Evolutionary conservation across 208 protist genomes (phyloP), one percentile per base, ranked within the genome.

Genomic region (Borovskyia barvae): DNA sequence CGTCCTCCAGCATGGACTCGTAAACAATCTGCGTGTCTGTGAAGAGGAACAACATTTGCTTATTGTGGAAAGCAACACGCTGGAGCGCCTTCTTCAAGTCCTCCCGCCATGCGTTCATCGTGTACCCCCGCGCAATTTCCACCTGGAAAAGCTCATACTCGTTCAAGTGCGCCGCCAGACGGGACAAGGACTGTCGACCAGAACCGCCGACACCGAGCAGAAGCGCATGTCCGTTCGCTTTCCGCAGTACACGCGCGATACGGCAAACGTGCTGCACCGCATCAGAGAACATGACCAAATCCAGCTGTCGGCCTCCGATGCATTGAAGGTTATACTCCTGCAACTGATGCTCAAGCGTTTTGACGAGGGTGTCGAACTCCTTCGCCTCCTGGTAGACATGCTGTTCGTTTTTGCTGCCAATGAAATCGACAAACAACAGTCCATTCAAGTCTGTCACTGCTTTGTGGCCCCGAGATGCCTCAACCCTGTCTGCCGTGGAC

Each of bases 191-290:
- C 77, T 99, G 97, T 7, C 97, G 77, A 15, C 98, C 98, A 53
- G 90, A 98, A n/a, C 98, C 98, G 42, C 97, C 98, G 15, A 99
- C 96, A 50, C 98, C 98, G 0, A 99, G 79, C 15, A 99, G 82
- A 49, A 99, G 76, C 22, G 93, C 90, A 68, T 99, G 97, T 9
- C 98, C 98, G 48, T 90, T 87, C 5, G 97, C 96, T 60, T 98
- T 98, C 24, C 97, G 68, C 56, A 99, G 89, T 45, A 98, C 94
- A 33, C 97, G 87, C 20, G 90, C 82, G 63, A 99, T 98, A 50
- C 97, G 80, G 62, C 90, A 93, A 22, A 99, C 86, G 77, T 99
- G 98, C 52, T 97, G 87, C 32, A 99, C 96, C 5, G 97, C 97
- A 55, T 98, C 96, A 24, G 95, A 62, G 83, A 99, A 99, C 79